Percentiles rank a stretch among this genome's conserved stretches.
These are phyloP conservation scores for Lactifluus echinatus DNA, from an alignment of 768 basidiomycete species.

Conservation along the genomic window DNA sequence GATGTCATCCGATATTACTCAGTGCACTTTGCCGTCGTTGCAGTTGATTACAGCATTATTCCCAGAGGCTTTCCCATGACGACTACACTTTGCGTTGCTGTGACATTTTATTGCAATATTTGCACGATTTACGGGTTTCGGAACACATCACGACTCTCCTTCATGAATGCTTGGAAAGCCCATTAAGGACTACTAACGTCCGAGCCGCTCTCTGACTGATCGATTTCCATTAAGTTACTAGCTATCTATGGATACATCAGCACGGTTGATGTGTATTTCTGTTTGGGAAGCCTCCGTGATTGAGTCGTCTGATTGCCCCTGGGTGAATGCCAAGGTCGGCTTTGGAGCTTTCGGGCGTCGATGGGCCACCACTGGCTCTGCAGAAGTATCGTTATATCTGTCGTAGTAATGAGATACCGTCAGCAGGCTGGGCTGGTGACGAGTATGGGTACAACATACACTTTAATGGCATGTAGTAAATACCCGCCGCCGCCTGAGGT, in stretches of 20 bases:
- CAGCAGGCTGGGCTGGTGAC: neutral
- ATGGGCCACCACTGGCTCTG: conserved; percentile 44
- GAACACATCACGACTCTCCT: neutral
- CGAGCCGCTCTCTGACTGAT: too few species aligned
- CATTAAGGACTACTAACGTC: neutral
- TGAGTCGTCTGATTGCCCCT: neutral
- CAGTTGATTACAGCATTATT: conserved; percentile 56
- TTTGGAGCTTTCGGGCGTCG: conserved; percentile 32
- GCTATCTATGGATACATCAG: neutral
- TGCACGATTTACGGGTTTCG: neutral
- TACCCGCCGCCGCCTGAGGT: conserved; percentile 86
- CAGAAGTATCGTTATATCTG: conserved; percentile 52
- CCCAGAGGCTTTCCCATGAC: conserved; percentile 35
- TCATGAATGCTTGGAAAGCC: neutral
- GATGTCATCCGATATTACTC: neutral
- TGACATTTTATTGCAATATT: neutral
- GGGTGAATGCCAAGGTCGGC: neutral
- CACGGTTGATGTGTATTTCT: neutral
- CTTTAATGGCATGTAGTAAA: conserved; percentile 76
- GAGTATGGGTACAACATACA: conserved; percentile 40
- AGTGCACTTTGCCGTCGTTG: neutral
- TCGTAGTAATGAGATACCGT: neutral
- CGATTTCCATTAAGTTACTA: too few species aligned
- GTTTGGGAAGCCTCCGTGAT: neutral
- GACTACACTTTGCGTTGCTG: too few species aligned